A percentile compares a stretch with the other conserved stretches of the same genome.
These are phyloP conservation scores for Myriosclerotinia duriaeana DNA, from an alignment of 2,329 filamentous ascomycete genomes.

Conservation along the genomic window DNA sequence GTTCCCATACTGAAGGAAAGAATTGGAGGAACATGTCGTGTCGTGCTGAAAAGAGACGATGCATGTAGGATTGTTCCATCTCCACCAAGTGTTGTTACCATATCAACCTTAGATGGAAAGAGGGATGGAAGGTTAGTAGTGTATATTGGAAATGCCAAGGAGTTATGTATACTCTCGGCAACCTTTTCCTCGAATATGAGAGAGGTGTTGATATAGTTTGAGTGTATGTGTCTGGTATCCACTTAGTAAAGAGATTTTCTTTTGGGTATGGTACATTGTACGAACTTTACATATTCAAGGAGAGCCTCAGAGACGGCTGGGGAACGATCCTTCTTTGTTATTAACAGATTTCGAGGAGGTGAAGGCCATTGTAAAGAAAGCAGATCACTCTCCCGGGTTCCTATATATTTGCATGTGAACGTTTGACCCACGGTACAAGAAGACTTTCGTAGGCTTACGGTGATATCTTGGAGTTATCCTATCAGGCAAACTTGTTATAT, in stretches of 20 bases:
- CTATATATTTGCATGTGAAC: slow-evolving; percentile 47
- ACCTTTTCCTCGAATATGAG: slow-evolving; percentile 80
- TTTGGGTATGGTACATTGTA: not conserved
- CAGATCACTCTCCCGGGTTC: slow-evolving; percentile 58
- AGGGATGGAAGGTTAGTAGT: slow-evolving; percentile 45
- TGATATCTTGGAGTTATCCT: slow-evolving; percentile 64
- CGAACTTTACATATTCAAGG: slow-evolving; percentile 43
- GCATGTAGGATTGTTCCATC: slow-evolving; percentile 89
- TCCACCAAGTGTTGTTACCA: slow-evolving; percentile 86
- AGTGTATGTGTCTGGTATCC: slow-evolving; percentile 63
- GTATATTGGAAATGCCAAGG: slow-evolving; percentile 73
- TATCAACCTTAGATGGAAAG: slow-evolving; percentile 78
- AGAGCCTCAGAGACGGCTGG: slow-evolving; percentile 41
- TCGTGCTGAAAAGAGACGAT: slow-evolving; percentile 80
- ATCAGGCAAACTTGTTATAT: slow-evolving; percentile 51
- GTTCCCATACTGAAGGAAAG: slow-evolving; percentile 97
- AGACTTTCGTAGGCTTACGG: slow-evolving; percentile 45
- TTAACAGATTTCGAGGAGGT: slow-evolving; percentile 65
- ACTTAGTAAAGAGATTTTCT: slow-evolving; percentile 24
- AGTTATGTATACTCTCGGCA: slow-evolving; percentile 68
- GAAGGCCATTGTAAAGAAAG: slow-evolving; percentile 66
- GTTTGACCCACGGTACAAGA: not conserved
- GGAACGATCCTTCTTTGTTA: slow-evolving; percentile 65
- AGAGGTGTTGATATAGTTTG: slow-evolving; percentile 76
- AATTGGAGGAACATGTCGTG: slow-evolving; percentile 80